phyloP scores from a whole-genome alignment of 306 rosid species.

The Citrullus mucosospermus region DNA sequence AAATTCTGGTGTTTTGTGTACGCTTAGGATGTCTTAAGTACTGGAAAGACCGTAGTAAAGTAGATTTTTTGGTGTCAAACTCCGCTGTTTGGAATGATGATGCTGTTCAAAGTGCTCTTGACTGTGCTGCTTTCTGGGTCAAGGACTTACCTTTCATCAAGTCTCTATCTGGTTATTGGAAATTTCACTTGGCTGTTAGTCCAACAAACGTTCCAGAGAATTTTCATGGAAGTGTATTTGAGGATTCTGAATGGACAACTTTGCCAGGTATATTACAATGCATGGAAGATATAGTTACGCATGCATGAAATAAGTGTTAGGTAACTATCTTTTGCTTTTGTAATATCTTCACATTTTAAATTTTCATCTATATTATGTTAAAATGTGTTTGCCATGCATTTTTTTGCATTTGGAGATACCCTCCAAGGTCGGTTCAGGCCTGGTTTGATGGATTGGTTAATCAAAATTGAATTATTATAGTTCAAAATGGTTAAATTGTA shows the following conservation, averaged over 20 bases:
- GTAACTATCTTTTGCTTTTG: neutral
- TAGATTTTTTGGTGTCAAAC: constrained; percentile 44
- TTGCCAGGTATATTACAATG: constrained; percentile 53
- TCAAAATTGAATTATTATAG: neutral
- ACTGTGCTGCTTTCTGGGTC: constrained; percentile 71
- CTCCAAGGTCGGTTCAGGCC: neutral
- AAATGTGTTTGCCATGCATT: neutral
- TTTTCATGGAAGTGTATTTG: constrained; percentile 42
- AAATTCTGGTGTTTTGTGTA: constrained; percentile 14
- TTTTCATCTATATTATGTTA: neutral
- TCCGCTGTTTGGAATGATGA: constrained; percentile 86
- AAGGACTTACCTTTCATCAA: constrained; percentile 63
- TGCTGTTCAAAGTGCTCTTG: constrained; percentile 66
- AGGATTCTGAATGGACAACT: constrained; percentile 57
- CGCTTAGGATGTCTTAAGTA: constrained; percentile 64
- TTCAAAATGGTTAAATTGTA: neutral
- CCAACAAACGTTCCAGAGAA: constrained; percentile 55
- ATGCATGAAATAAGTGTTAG: neutral
- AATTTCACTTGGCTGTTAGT: constrained; percentile 55
- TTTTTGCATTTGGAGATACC: neutral
- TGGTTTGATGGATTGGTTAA: neutral
- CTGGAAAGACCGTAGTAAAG: constrained; percentile 78
- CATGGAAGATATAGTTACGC: neutral
- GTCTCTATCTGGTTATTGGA: constrained; percentile 90
- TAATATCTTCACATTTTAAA: neutral